Percentiles rank a stretch among this genome's conserved stretches.
phyloP scores from a whole-genome alignment of 257 asterid species.

The Galeopsis tetrahit region DNA sequence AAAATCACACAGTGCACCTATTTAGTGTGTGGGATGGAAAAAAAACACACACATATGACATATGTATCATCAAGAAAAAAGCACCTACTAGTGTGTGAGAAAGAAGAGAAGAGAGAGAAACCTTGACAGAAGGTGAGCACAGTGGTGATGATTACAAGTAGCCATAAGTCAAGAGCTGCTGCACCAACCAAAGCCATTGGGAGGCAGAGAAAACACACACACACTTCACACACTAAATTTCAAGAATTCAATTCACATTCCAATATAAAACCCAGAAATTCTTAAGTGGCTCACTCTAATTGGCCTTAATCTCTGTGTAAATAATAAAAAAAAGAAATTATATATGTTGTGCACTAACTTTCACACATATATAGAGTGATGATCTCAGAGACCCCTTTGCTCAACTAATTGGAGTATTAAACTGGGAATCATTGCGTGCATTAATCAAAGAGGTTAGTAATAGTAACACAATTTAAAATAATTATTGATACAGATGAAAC shows the following conservation, averaged over 20 bases:
- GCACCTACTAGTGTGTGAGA: neutral
- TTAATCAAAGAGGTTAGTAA: constrained; percentile 20
- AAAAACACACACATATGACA: constrained; percentile 4
- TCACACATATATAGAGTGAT: constrained; percentile 19
- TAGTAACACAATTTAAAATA: neutral
- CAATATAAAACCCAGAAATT: constrained; percentile 17
- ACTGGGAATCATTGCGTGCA: constrained; percentile 32
- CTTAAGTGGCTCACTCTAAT: constrained; percentile 65
- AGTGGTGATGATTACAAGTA: constrained; percentile 55
- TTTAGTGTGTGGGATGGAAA: neutral
- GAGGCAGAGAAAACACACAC: constrained; percentile 32
- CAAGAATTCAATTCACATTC: constrained; percentile 27
- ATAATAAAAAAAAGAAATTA: neutral
- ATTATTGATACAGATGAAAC: constrained; percentile 2
- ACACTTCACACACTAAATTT: constrained; percentile 32
- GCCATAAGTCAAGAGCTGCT: constrained; percentile 42
- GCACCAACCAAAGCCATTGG: constrained; percentile 76
- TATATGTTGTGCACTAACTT: constrained; percentile 19
- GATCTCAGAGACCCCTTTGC: neutral
- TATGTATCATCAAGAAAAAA: too few relatives aligned
- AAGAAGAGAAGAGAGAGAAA: constrained; percentile 29
- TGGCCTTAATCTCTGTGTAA: constrained; percentile 57
- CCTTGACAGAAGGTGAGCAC: constrained; percentile 61
- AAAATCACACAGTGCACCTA: constrained; percentile 9
- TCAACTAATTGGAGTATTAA: constrained; percentile 13